Base-by-base conservation (phyloP, 345 rosid genomes). In the Punica granatum region DNA sequence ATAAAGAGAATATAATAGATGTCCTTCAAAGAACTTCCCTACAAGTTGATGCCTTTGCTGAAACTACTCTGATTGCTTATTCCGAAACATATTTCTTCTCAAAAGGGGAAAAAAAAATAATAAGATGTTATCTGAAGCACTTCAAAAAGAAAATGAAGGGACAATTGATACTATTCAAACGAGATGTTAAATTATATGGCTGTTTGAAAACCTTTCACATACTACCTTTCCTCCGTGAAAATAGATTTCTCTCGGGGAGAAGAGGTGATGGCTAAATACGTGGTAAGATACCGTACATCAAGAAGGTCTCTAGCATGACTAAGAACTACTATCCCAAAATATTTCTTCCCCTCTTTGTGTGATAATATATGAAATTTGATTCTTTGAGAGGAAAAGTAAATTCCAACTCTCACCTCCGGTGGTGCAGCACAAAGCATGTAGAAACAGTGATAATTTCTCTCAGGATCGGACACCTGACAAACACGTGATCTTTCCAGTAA, bases 361-460 rank as follows among this genome's bases (percentile, higher is more conserved):
- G 30, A 51, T 30, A 51, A 13, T 51, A 28, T 23, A 51, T 12
- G 23, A 13, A 6, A 51, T n/a, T 8, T 23, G 58, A 51, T 10
- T 51, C 12, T 51, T n/a, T 51, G 30, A 23, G 3, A n/a, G 18
- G 26, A 12, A 1, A 23, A 56, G 48, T 26, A 44, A 31, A 69
- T 23, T 19, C 34, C 28, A 54, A 37, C 43, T 34, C 32, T 77
- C 76, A 94, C 99, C 90, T 89, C 96, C 41, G 78, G 80, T 36
- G 99, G 99, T 64, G 98, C 99, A 72, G 99, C 86, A 78, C 99
- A 94, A 67, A 94, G 93, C 99, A 94, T 94, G 80, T 94, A 94
- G 84, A 94, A 94, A 78, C 99, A 94, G 71, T 94, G 99, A 77
- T 94, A 94, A 76, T 94, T 92, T 83, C 99, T 92, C 86, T 94